These are phyloP conservation scores for Colletotrichum coccodes DNA, from an alignment of 2,329 filamentous ascomycete species.

Conservation along the genomic window DNA sequence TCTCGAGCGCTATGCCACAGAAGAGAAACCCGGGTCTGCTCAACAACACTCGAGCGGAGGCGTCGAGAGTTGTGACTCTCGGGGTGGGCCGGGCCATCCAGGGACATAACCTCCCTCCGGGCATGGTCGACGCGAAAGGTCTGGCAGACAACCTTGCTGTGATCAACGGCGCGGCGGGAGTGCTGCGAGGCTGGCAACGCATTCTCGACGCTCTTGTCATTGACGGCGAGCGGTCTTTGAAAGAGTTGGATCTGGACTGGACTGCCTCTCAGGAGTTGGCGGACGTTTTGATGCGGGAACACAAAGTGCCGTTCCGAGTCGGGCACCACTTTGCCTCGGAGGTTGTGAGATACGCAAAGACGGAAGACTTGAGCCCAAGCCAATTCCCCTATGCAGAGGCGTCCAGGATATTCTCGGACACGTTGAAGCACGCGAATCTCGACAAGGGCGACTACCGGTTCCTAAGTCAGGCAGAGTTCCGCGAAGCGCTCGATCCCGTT, in stretches of 20 bases:
- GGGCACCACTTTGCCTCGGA: slow-evolving; percentile 31
- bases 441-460: background rate
- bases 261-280: slow-evolving; percentile 28
- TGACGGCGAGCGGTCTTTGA: slow-evolving; percentile 11
- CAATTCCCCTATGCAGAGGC: slow-evolving; percentile 15
- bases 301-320: slow-evolving; percentile 22
- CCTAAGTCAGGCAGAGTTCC: slow-evolving; percentile 6
- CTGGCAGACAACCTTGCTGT: slow-evolving; percentile 20
- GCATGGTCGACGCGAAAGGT: slow-evolving; percentile 23
- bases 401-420: slow-evolving; percentile 8
- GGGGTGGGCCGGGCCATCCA: slow-evolving; percentile 23
- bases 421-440: background rate
- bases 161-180: background rate
- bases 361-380: background rate
- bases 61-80: slow-evolving; percentile 13
- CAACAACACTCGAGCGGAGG: slow-evolving; percentile 3
- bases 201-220: slow-evolving; percentile 20
- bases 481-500: slow-evolving; percentile 4
- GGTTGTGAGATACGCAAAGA: slow-evolving; percentile 20
- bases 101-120: slow-evolving; percentile 21
- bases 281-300: slow-evolving; percentile 19
- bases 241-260: slow-evolving; percentile 25
- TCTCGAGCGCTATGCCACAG: slow-evolving; percentile 28
- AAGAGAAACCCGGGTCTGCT: slow-evolving; percentile 21
- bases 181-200: background rate